Evolutionary conservation across 306 rosid species (phyloP).

Genomic region (Bauhinia variegata): DNA sequence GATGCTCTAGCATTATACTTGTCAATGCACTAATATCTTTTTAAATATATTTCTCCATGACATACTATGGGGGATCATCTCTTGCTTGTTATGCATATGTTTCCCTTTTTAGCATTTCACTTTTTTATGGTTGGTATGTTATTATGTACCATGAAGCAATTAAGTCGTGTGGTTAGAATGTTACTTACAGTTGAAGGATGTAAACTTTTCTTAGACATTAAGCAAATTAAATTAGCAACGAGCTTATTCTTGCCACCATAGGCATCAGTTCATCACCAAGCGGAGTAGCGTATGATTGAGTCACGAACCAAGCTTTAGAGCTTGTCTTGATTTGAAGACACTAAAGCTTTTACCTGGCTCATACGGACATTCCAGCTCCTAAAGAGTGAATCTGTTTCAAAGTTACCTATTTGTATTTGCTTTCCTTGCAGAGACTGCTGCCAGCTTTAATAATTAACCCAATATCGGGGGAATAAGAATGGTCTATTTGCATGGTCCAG

Average conservation of each 20-base stretch:
- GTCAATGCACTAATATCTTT: neutral
- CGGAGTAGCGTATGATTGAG: neutral
- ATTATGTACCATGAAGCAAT: neutral
- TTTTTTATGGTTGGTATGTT: neutral
- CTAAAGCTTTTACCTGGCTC: too few species aligned
- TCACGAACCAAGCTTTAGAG: neutral
- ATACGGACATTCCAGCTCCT: too few species aligned
- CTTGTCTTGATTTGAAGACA: neutral
- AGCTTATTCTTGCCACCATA: neutral
- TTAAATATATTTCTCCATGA: constrained; percentile 12
- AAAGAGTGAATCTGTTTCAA: neutral
- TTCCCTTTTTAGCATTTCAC: constrained; percentile 9
- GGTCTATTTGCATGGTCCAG: neutral
- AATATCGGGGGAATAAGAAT: neutral
- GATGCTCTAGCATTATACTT: neutral
- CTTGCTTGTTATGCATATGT: neutral
- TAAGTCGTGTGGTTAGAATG: constrained; percentile 15
- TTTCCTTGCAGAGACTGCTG: neutral
- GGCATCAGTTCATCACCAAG: too few species aligned
- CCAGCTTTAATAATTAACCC: too few species aligned
- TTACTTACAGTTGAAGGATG: constrained; percentile 15
- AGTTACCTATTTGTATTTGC: neutral
- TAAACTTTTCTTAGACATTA: neutral
- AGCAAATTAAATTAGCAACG: constrained; percentile 3
- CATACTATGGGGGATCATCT: neutral